Conservation (phyloP, 768 basidiomycete genomes). For the Mycena vulgaris region DNA sequence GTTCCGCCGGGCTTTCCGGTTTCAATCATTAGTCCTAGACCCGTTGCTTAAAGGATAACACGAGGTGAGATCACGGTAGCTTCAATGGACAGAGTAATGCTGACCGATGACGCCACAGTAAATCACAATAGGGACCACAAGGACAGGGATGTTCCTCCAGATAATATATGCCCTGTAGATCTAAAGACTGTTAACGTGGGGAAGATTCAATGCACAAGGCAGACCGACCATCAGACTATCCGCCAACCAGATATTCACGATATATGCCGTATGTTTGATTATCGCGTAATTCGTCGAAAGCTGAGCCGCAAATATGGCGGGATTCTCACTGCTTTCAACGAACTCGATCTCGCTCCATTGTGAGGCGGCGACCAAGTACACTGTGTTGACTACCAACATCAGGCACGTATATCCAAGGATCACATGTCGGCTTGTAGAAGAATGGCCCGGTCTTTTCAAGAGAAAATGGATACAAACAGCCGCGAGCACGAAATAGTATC, state of each 20-base stretch:
- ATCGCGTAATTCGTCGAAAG: background rate
- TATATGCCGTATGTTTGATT: background rate
- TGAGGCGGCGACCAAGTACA: background rate
- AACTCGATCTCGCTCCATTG: slow-evolving; percentile 4
- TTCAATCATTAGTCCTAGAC: background rate
- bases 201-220: background rate
- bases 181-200: background rate
- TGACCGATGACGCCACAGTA: background rate
- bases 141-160: background rate
- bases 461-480: slow-evolving; percentile 1
- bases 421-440: background rate
- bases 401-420: background rate
- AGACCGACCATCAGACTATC: background rate
- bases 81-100: background rate
- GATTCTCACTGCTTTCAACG: background rate
- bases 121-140: background rate
- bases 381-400: background rate
- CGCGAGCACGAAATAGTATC: slow-evolving; percentile 1
- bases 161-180: slow-evolving; percentile 3
- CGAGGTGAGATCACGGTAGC: background rate
- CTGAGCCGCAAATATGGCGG: background rate
- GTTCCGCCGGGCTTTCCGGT: background rate
- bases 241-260: background rate
- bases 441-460: background rate
- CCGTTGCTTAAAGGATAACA: background rate